Evolutionary conservation across 129 eudicot genomes (phyloP), one percentile per base, ranked within the genome.

Genomic region (Gnaphalium uliginosum): DNA sequence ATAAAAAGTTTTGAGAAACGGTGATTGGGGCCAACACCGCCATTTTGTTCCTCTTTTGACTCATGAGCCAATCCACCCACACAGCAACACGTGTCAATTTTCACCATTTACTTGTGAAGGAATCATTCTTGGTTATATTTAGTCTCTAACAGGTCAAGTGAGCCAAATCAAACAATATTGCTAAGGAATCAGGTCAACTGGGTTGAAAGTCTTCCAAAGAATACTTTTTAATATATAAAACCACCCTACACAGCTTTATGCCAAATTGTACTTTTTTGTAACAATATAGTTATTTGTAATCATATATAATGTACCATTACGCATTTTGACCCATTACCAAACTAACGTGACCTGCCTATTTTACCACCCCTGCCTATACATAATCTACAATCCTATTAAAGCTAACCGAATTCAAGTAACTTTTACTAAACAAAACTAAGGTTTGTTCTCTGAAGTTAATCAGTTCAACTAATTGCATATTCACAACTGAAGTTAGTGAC

Each of bases 391-490:
- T 39, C 60, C 30, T 27, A 27, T 63, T 27, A 6, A 63, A 5
- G 62, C 48, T 19, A 75, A 29, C 11, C 3, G 1, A 51, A 18
- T 50, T 66, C 66, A 72, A 33, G 56, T 57, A 46, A 72, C 46
- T 66, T 14, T 0, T 30, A 33, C 5, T 29, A 21, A 50, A 50
- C 18, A 66, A 48, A 65, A 7, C 37, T 66, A 51, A 14, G 15
- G 32, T 70, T 43, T 27, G 22, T 60, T 56, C 58, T 60, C 25
- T 2, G 15, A 1, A 0, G 24, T 35, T 26, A 23, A 19, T 37
- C 35, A 35, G 30, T 35, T 33, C 29, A 33, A 56, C 32, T 57
- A 72, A 67, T 1, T 37, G 57, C 60, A 57, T 33, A 67, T 56
- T 21, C 73, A 30, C 54, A 58, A 19, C 30, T 14, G 43, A 57